Evolutionary conservation across 495 filamentous ascomycete species (phyloP).

Genomic region (Aspergillus baeticus): DNA sequence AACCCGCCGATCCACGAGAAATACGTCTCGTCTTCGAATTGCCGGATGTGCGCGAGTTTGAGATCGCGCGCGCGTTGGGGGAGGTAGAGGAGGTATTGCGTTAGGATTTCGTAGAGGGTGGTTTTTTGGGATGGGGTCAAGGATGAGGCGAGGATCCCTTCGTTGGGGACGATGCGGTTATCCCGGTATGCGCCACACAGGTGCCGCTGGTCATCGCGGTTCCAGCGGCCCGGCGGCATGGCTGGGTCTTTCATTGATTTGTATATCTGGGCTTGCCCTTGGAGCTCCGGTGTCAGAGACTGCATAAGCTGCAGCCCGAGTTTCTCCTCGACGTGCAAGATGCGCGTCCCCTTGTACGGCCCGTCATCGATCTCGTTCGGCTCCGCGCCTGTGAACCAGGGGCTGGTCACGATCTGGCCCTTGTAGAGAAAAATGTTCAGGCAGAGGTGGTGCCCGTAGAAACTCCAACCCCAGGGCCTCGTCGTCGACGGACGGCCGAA

Average conservation of each 20-base stretch:
- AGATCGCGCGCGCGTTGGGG: slow-evolving; percentile 50
- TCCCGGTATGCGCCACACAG: slow-evolving; percentile 73
- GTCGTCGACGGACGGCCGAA: slow-evolving; percentile 53
- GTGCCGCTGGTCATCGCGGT: slow-evolving; percentile 71
- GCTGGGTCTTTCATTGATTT: slow-evolving; percentile 52
- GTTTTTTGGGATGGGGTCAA: slow-evolving; percentile 48
- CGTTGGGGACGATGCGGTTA: slow-evolving; percentile 72
- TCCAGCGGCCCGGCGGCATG: slow-evolving; percentile 70
- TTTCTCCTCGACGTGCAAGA: slow-evolving; percentile 64
- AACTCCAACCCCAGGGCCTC: slow-evolving; percentile 67
- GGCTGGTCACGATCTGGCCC: slow-evolving; percentile 60
- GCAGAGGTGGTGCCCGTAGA: slow-evolving; percentile 78
- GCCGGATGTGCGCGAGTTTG: slow-evolving; percentile 50
- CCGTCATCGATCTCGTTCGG: slow-evolving; percentile 71
- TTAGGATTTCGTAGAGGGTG: slow-evolving; percentile 53
- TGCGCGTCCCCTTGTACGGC: slow-evolving; percentile 55
- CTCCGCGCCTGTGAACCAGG: slow-evolving; percentile 76
- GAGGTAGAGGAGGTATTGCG: slow-evolving; percentile 64
- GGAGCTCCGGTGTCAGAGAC: slow-evolving; percentile 47
- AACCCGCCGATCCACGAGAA: slow-evolving; percentile 74
- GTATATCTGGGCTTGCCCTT: slow-evolving; percentile 54
- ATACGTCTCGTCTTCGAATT: slow-evolving; percentile 62
- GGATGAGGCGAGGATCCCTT: slow-evolving; percentile 53
- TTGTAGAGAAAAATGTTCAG: slow-evolving; percentile 63
- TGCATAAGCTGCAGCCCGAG: slow-evolving; percentile 68